Base-by-base conservation (phyloP, 805 yeast species). In the Pichia insulana region DNA sequence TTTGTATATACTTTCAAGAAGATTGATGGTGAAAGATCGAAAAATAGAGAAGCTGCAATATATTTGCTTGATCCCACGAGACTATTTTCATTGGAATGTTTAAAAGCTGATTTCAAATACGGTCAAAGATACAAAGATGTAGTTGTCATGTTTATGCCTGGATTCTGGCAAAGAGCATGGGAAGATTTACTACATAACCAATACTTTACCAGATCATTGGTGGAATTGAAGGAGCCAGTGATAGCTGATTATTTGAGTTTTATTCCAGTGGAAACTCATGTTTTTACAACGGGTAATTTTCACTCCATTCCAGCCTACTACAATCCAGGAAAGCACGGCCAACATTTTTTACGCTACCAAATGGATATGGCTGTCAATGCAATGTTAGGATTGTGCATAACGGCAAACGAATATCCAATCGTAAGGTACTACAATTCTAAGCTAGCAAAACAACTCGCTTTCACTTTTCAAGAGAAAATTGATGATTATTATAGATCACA, bases 401-500 rank as follows among this genome's bases (percentile, higher is more conserved):
- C 83, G 9, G 78, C 92, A 1, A 94, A 94, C 12, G 97, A 89
- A 55, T 85, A 83, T 52, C 98, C 98, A 2, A 73, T 83, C 35
- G 76, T 92, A 17, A 70, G 98, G 50, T 85, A 76, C 62, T 80
- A 78, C 55, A 68, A 76, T 8, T 72, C 80, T 5, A 73, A 73
- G 34, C 65, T 71, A 15, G 64, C 74, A 31, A 67, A 70, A 9
- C 58, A 64, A 26, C 69, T 90, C 37, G 96, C 97, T 1, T 66
- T 64, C 25, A 76, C 71, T 44, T 80, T 89, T 46, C 95, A 88
- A 58, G 53, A 63, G 4, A 78, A 73, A 39, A 63, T 90, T 32
- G 95, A 86, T 56, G 75, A 77, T 39, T 86, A 87, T 60, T 82
- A 89, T 3, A 69, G 95, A 40, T 63, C 62, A 4, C 71, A 87